Conservation (phyloP, 1,139 yeast genomes). For the Yamadazyma epiphylla region DNA sequence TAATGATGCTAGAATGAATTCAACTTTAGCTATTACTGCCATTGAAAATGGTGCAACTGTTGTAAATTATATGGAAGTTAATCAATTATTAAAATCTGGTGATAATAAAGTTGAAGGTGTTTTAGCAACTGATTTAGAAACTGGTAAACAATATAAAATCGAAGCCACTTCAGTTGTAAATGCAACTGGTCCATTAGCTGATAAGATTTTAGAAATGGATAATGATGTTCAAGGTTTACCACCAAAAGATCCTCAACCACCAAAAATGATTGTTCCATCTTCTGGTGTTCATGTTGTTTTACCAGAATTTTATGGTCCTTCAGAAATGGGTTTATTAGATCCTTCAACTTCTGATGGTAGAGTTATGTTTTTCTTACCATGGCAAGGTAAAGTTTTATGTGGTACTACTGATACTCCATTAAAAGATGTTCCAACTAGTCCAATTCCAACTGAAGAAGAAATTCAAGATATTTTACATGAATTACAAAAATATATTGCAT, state of each 20-base stretch:
- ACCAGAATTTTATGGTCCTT: conserved; percentile 91
- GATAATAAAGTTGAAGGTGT: conserved; percentile 69
- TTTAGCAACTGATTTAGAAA: conserved; percentile 68
- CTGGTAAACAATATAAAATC: conserved; percentile 57
- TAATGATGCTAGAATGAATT: conserved; percentile 89
- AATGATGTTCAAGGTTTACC: conserved; percentile 64
- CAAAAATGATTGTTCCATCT: conserved; percentile 89
- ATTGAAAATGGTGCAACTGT: conserved; percentile 85
- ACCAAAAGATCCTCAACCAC: conserved; percentile 42
- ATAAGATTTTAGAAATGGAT: conserved; percentile 83
- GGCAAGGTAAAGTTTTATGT: conserved; percentile 96
- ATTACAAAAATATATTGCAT: conserved; percentile 82
- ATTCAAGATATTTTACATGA: conserved; percentile 85
- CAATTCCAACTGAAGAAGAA: conserved; percentile 85
- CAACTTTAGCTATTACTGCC: conserved; percentile 84
- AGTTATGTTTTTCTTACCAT: conserved; percentile 94
- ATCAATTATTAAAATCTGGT: conserved; percentile 64
- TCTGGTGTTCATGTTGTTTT: conserved; percentile 91
- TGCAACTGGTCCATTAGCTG: conserved; percentile 95
- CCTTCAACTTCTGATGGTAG: conserved; percentile 94
- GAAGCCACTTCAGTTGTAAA: conserved; percentile 76
- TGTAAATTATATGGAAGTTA: conserved; percentile 81
- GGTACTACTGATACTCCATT: conserved; percentile 92
- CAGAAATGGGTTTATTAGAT: conserved; percentile 83
- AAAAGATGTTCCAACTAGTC: conserved; percentile 74